Conservation (phyloP, 306 rosid species). For the Ormosia emarginata region DNA sequence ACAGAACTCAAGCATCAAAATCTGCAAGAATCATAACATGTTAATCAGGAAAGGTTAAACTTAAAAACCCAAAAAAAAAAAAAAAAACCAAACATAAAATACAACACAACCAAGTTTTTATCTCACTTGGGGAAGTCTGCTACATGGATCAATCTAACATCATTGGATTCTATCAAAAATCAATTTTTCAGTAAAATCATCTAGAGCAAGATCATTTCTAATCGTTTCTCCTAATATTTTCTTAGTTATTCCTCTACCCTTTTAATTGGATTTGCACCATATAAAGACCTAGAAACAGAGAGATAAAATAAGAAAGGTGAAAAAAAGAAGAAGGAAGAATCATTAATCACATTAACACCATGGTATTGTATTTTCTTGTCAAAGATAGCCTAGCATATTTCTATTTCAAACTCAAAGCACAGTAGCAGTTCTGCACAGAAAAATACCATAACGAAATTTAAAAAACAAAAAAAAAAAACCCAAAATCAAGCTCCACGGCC, state of each 20-base stretch:
- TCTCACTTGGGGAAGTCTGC: not conserved
- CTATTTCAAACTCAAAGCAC: too few species aligned
- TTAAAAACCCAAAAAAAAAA: too few species aligned
- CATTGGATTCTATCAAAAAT: not conserved
- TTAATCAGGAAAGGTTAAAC: not conserved
- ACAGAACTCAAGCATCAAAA: not conserved
- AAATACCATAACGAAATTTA: too few species aligned
- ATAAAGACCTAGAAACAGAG: not conserved
- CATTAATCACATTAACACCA: not conserved
- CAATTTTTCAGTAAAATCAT: not conserved
- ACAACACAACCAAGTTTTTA: not conserved
- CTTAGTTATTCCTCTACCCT: not conserved
- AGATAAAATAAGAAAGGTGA: not conserved
- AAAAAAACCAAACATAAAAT: too few species aligned
- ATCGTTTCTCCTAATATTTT: not conserved
- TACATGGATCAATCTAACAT: not conserved
- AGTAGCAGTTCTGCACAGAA: too few species aligned
- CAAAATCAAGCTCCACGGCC: not conserved
- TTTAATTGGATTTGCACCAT: not conserved
- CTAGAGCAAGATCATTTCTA: not conserved
- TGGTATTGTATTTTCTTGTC: not conserved
- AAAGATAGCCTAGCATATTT: not conserved
- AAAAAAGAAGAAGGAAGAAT: not conserved
- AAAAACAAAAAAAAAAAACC: too few species aligned
- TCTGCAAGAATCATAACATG: not conserved